Conservation (phyloP, 176 grass and related monocot species). For the Areca catechu region DNA sequence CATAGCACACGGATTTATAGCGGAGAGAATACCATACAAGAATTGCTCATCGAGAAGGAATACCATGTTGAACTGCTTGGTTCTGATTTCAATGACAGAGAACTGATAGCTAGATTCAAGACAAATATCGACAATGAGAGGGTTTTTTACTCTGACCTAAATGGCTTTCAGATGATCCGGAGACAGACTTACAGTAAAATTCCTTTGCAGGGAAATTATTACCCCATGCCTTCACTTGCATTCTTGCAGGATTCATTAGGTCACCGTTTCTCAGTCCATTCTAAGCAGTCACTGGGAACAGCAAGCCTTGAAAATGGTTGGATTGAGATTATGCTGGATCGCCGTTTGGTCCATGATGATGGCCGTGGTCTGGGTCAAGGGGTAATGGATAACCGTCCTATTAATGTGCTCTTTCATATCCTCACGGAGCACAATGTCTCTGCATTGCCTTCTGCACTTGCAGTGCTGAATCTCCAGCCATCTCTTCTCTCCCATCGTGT, state of each 20-base stretch:
- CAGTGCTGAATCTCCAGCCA: slow-evolving; percentile 59
- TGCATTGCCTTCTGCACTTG: slow-evolving; percentile 51
- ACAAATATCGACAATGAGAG: slow-evolving; percentile 77
- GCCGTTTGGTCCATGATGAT: slow-evolving; percentile 74
- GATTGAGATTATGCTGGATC: slow-evolving; percentile 97
- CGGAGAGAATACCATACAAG: slow-evolving; percentile 54
- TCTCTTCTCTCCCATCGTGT: slow-evolving; percentile 75
- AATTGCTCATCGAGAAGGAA: slow-evolving; percentile 91
- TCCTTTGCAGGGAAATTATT: slow-evolving; percentile 96
- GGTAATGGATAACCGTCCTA: slow-evolving; percentile 80
- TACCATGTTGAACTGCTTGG: slow-evolving; percentile 90
- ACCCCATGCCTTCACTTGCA: slow-evolving; percentile 88
- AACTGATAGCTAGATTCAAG: slow-evolving; percentile 89
- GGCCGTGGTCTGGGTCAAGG: slow-evolving; percentile 89
- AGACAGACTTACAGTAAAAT: slow-evolving; percentile 92
- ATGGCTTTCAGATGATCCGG: slow-evolving; percentile 95
- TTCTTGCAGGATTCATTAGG: slow-evolving; percentile 85
- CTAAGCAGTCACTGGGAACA: slow-evolving; percentile 78
- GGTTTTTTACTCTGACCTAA: slow-evolving; percentile 92
- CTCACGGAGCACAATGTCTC: slow-evolving; percentile 78
- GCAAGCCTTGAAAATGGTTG: slow-evolving; percentile 93
- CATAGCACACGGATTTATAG: slow-evolving; percentile 83
- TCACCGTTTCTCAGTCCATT: slow-evolving; percentile 77
- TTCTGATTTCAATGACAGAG: slow-evolving; percentile 62
- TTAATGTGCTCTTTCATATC: slow-evolving; percentile 82